Evolutionary conservation across 2,329 filamentous ascomycete genomes (phyloP).

Genomic region (Fusarium piperis): DNA sequence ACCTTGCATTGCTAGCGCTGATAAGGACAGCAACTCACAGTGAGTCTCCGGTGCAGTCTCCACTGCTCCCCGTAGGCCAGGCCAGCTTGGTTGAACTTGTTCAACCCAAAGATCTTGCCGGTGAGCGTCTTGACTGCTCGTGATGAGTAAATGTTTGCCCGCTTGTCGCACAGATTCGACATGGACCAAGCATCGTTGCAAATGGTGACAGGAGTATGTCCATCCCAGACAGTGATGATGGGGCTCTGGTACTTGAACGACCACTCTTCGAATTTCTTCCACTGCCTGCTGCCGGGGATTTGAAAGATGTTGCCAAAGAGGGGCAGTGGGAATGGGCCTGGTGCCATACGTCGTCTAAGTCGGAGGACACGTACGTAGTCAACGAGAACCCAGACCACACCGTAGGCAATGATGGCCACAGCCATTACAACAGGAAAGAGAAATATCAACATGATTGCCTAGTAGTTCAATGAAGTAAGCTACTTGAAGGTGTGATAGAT

Average conservation of each 20-base stretch:
- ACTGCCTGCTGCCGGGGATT: slow-evolving; percentile 2
- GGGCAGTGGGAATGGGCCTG: not conserved
- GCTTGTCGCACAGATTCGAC: slow-evolving; percentile 14
- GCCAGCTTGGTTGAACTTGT: slow-evolving; percentile 17
- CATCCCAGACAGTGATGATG: slow-evolving; percentile 16
- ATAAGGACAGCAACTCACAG: not conserved
- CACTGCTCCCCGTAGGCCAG: slow-evolving; percentile 10
- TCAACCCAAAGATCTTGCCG: slow-evolving; percentile 9
- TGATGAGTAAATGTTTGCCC: slow-evolving; percentile 13
- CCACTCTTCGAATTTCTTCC: slow-evolving; percentile 17
- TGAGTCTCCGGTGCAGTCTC: slow-evolving; percentile 4
- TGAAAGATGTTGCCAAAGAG: slow-evolving; percentile 7
- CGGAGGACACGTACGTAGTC: not conserved
- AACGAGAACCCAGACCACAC: not conserved
- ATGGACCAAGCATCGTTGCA: slow-evolving; percentile 22
- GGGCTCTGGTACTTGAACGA: slow-evolving; percentile 3
- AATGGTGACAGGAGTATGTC: slow-evolving; percentile 4
- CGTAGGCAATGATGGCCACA: not conserved
- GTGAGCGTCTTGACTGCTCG: slow-evolving; percentile 6
- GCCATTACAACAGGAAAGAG: not conserved
- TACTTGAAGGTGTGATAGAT: not conserved
- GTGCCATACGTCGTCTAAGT: not conserved
- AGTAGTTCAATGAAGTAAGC: not conserved
- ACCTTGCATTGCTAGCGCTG: not conserved
- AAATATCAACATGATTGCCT: not conserved